These are phyloP conservation scores for Dryas octopetala DNA, from an alignment of 306 rosid species.

Conservation along the genomic window DNA sequence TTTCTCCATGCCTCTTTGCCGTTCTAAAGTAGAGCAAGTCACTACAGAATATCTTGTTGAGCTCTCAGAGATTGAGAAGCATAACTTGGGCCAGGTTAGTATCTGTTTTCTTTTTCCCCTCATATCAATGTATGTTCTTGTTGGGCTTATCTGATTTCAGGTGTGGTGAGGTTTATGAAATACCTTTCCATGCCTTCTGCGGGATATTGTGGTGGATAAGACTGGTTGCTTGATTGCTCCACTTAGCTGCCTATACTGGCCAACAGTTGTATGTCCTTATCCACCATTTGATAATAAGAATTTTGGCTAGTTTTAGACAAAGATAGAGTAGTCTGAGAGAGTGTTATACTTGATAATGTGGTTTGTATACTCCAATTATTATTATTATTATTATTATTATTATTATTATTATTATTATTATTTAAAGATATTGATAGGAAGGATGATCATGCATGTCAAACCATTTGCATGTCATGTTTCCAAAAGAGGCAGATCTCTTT, in stretches of 20 bases:
- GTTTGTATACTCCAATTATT: background rate
- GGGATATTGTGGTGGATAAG: background rate
- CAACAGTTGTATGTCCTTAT: background rate
- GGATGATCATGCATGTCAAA: constrained; percentile 1
- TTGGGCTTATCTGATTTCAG: constrained; percentile 14
- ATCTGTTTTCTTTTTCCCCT: constrained; percentile 8
- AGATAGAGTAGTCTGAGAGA: background rate
- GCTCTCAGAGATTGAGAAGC: constrained; percentile 92
- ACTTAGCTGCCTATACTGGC: background rate
- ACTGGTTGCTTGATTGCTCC: background rate
- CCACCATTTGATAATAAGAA: background rate
- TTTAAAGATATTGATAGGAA: constrained; percentile 5
- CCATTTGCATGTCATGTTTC: background rate
- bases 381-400: background rate
- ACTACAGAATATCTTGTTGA: constrained; percentile 80
- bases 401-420: background rate
- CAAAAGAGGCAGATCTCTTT: too few species aligned
- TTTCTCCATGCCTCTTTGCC: constrained; percentile 96
- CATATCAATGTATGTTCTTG: constrained; percentile 8
- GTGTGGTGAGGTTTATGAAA: constrained; percentile 10
- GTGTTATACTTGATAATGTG: background rate
- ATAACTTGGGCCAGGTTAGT: constrained; percentile 87
- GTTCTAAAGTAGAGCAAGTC: constrained; percentile 77
- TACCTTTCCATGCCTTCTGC: constrained; percentile 11
- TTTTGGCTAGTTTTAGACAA: background rate